Evolutionary conservation across 2,329 filamentous ascomycete species (phyloP).

Genomic region (Monosporascus sp.): DNA sequence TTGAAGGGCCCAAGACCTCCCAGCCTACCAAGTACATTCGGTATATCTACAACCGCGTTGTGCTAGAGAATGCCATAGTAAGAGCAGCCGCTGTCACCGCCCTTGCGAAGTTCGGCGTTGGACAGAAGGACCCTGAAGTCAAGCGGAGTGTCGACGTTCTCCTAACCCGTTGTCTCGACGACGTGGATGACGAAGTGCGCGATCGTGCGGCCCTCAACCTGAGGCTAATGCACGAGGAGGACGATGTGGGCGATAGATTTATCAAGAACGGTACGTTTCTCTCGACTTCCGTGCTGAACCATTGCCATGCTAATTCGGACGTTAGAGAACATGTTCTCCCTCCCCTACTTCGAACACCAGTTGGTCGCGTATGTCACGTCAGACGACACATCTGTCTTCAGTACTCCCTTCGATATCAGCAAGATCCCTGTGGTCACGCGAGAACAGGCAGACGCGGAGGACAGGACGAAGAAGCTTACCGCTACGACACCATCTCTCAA

Average conservation of each 20-base stretch:
- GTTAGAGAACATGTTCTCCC: constrained; percentile 86
- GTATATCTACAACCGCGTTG: constrained; percentile 98
- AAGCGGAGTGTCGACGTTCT: constrained; percentile 93
- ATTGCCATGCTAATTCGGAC: constrained; percentile 21
- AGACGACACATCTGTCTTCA: constrained; percentile 80
- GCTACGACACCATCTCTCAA: constrained; percentile 90
- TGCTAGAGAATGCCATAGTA: constrained; percentile 94
- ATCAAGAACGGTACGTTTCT: constrained; percentile 75
- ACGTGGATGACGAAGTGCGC: constrained; percentile 95
- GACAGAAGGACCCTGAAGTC: constrained; percentile 92
- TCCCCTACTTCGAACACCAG: constrained; percentile 93
- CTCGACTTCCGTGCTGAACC: not conserved
- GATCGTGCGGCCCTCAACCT: constrained; percentile 93
- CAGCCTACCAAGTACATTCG: constrained; percentile 98
- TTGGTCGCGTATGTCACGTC: constrained; percentile 96
- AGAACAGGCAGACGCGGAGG: constrained; percentile 93
- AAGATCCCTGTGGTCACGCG: constrained; percentile 89
- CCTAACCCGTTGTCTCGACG: constrained; percentile 87
- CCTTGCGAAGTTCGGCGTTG: constrained; percentile 93
- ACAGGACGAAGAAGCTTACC: constrained; percentile 94
- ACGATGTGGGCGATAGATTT: constrained; percentile 79
- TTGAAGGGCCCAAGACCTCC: constrained; percentile 90
- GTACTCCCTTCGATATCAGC: constrained; percentile 81
- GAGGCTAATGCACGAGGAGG: constrained; percentile 85
- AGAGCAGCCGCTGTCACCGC: constrained; percentile 93